Evolutionary conservation across 768 basidiomycete species (phyloP), one percentile per base, ranked within the genome.

Genomic region (Kwoniella dejecticola): DNA sequence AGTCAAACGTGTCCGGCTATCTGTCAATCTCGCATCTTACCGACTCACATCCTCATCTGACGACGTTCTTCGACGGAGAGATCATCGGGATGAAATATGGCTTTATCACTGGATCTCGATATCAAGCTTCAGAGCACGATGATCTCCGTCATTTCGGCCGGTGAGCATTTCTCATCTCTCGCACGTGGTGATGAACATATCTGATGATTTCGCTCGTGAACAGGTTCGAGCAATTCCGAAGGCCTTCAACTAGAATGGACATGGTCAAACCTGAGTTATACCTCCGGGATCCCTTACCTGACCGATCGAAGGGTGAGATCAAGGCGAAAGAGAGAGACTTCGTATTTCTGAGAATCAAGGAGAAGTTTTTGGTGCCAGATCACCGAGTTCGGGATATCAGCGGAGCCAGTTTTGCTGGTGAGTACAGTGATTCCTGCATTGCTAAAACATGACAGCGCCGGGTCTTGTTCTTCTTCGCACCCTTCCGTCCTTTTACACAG

Each of bases 301-400:
- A 69, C 49, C 41, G 57, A 33, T 64, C 48, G 17, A 65, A 47
- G 36, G 63, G 63, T 15, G 61, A 60, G 57, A 52, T 17, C n/a
- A 66, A 26, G 27, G 70, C 45, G 33, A 68, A 62, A 52, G 76
- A 75, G 53, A 69, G 70, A 52, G 75, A 74, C 49, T 80, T 76
- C 48, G 86, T 93, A 29, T 98, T 97, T 77, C 91, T 98, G 88
- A 83, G 95, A 63, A 94, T 92, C 89, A 98, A 98, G 80, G 95
- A 98, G 80, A 83, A 88, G 72, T 97, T 96, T 79, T 82, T 98
- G 54, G 90, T 97, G n/a, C 93, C 93, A 2, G 90, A 94, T 78
- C 90, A 94, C 80, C 85, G 87, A 61, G 90, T 95, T 29, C 87
- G 90, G 78, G 91, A 94, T 77, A 95, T 97, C 80, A 91, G 86